Evolutionary conservation across 2,329 filamentous ascomycete genomes (phyloP), one percentile per base, ranked within the genome.

Genomic region (Pyrenophora seminiperda): DNA sequence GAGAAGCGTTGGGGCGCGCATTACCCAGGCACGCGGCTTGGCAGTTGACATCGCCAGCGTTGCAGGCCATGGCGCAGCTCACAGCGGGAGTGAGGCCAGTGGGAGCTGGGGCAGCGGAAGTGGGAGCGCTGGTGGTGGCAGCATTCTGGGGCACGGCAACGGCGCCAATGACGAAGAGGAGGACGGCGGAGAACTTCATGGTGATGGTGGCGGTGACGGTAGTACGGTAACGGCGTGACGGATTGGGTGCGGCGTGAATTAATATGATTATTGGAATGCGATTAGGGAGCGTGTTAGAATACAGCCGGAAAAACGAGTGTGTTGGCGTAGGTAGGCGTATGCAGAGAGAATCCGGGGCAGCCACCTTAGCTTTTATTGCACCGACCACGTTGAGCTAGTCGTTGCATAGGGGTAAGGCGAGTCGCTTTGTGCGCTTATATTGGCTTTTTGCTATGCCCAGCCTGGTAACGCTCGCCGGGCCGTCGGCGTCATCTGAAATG

Each of bases 1-100:
- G 75, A 39, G 65, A 63, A n/a, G 75, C 72, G 65, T 76, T 77
- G 54, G 81, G 81, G 66, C 77, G 81, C 24, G 81, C 80, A 31
- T 78, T 76, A 30, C 76, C 72, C 58, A 78, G 72, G 71, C 81
- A 83, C 11, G 68, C 63, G 30, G 81, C 81, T 56, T 75, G 67
- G 72, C 81, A 83, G 69, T 76, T 79, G 44, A 79, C 70, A 60
- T 83, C 79, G 33, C 55, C 70, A 15, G 64, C 47, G 29, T 58
- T 52, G 62, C 81, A 81, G 73, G 50, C 14, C 37, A 48, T 29
- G n/a, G 68, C 56, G 58, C 73, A 75, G 61, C 65, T 68, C 31
- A 69, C 58, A 5, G 58, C 46, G 13, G 72, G 65, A 17, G 63
- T 58, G 27, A 73, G 61, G 7, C 50, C 50, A 32, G 34, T 55